Base-by-base conservation (phyloP, 371 early-diverging fungal species). In the Mucor ambiguus region DNA sequence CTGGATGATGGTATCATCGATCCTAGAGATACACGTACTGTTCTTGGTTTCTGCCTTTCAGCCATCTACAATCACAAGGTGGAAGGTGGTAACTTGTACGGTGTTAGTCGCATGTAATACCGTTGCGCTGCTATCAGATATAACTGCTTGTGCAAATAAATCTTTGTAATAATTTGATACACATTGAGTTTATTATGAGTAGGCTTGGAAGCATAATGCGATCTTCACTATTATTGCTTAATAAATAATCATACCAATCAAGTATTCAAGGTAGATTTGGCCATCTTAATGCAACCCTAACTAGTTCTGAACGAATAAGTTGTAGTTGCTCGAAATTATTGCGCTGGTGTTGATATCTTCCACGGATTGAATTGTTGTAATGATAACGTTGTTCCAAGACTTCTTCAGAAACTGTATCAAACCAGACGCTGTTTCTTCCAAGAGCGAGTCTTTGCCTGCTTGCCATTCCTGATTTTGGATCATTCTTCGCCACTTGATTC, bases 1-100 rank as follows among this genome's bases (percentile, higher is more conserved):
- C 75, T 90, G 11, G 90, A 90, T 66, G 90, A 90, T 61, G 90
- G 89, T 24, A 80, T 89, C 24, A 90, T 90, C 70, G 89, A 88
- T 64, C 90, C 90, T 32, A 78, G 89, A 63, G 86, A 89, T 63
- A 89, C 90, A 9, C 82, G 90, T 38, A 80, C 72, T 10, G 81
- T 89, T 9, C 70, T 90, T 20, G 89, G 86, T 1, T 85, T 87
- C 60, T 87, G 87, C 66, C 78, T 90, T 24, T 77, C 83, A 33
- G 87, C 90, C 2, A 72, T 85, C 58, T 84, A 89, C 72, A 88
- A 84, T 37, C 76, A 73, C 12, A 74, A 75, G 44, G 87, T 91
- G 32, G 73, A 87, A 68, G 89, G 90, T 14, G 90, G 89, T 4
- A 89, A 88, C 55, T 64, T 89, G 24, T 86, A 86, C 73, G 90